Base-by-base conservation (phyloP, 805 yeast genomes). In the Nakazawaea pomicola region DNA sequence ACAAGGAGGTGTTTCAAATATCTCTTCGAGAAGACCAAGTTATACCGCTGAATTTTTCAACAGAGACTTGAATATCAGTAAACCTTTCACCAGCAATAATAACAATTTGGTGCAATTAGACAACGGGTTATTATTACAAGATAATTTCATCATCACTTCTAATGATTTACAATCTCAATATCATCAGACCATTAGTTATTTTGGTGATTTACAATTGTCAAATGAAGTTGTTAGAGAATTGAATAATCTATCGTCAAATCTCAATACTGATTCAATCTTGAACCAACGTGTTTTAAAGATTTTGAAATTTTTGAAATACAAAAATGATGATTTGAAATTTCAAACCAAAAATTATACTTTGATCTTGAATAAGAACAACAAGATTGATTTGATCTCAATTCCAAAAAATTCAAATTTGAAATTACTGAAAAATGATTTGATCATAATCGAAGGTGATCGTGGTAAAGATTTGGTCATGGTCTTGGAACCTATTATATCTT, bases 361-460 rank as follows among this genome's bases (percentile, higher is more conserved):
- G 40, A 60, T 61, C 36, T 43, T 61, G 30, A 61, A 61, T 49
- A 63, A 62, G 40, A 62, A 63, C 45, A 64, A 65, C 61, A 39
- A 80, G 56, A 65, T 81, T 50, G 95, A 85, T 57, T 70, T 84
- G 23, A 66, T 83, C 30, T 78, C 87, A 2, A 74, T 78, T 25
- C 84, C 88, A 3, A 71, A 72, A 44, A 75, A 74, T 50, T 74
- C 88, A 11, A 83, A 82, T 51, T 64, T 84, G 37, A 60, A 61
- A 37, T 63, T 84, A 45, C 71, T 68, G 46, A 67, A 74, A 33
- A 68, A 75, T 42, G 93, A 85, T 58, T 67, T 84, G 53, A 84
- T 83, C 8, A 78, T 84, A 15, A 82, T 83, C 43, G 93, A 85
- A 61, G 95, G 93, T 41, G 95, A 85, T 56, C 68, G 93, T 46